phyloP scores from a whole-genome alignment of 2,329 filamentous ascomycete species.

The Cladosporium velox region DNA sequence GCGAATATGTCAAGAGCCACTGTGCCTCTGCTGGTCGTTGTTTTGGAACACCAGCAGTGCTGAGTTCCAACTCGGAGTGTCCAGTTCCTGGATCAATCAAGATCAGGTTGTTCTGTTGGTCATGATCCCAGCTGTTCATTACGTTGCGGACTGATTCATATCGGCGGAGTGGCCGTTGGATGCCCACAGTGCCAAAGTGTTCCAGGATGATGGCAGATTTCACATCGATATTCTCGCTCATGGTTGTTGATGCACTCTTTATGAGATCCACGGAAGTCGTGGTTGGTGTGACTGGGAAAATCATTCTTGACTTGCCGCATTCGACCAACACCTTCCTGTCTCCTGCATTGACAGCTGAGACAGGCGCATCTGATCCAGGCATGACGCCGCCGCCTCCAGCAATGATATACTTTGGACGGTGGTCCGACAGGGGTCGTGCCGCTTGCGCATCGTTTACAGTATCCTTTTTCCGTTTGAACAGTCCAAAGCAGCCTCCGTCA shows the following conservation, averaged over 20 bases:
- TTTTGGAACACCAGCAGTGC: constrained; percentile 63
- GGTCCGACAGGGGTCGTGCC: constrained; percentile 28
- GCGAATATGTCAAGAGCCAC: constrained; percentile 76
- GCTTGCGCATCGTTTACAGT: constrained; percentile 4
- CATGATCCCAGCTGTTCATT: constrained; percentile 88
- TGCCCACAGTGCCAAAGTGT: constrained; percentile 70
- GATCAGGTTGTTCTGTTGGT: constrained; percentile 73
- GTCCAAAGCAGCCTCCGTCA: constrained; percentile 35
- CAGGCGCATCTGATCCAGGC: constrained; percentile 70
- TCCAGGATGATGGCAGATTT: constrained; percentile 73
- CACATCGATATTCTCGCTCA: constrained; percentile 66
- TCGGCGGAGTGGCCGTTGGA: constrained; percentile 78
- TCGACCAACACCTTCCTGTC: constrained; percentile 75
- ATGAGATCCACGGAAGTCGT: constrained; percentile 77
- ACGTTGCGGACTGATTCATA: constrained; percentile 87
- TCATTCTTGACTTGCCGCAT: constrained; percentile 68
- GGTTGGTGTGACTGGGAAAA: constrained; percentile 70
- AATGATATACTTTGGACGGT: constrained; percentile 39
- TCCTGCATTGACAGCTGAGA: constrained; percentile 77
- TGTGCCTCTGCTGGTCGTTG: constrained; percentile 66
- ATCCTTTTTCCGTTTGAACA: constrained; percentile 39
- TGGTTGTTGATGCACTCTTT: constrained; percentile 62
- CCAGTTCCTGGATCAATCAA: constrained; percentile 61
- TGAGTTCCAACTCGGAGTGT: constrained; percentile 61
- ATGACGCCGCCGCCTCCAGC: constrained; percentile 51